Percentiles rank a stretch among this genome's conserved stretches.
Evolutionary conservation across 2,329 filamentous ascomycete genomes (phyloP).

Genomic region (Phoma herbarum): DNA sequence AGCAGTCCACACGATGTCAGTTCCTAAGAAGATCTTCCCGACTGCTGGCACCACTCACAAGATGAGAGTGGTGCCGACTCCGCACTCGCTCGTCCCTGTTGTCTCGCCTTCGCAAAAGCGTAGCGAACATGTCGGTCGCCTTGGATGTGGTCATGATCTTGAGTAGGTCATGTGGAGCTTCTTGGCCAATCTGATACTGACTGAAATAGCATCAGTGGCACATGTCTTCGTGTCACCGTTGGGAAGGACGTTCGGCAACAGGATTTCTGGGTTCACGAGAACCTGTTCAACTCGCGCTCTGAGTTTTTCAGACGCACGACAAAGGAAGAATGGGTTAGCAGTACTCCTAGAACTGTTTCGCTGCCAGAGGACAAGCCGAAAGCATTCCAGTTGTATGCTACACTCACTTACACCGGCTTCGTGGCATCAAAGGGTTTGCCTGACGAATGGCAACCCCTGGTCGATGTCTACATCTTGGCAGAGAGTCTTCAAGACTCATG

Average conservation of each 20-base stretch:
- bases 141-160: not conserved
- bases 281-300: not conserved
- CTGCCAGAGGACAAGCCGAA: not conserved
- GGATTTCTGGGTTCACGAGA: constrained; percentile 1
- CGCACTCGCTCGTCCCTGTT: not conserved
- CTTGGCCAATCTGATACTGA: not conserved
- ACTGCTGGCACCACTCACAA: too few relatives aligned
- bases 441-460: not conserved
- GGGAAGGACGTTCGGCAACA: not conserved
- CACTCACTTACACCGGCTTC: constrained; percentile 3
- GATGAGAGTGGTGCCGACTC: not conserved
- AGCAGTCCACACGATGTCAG: not conserved
- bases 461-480: constrained; percentile 6
- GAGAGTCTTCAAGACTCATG: constrained; percentile 1
- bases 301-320: constrained; percentile 1
- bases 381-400: constrained; percentile 2
- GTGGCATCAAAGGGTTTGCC: not conserved
- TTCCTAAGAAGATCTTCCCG: not conserved
- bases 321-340: not conserved
- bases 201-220: not conserved
- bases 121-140: not conserved
- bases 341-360: not conserved
- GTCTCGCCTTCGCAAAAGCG: not conserved
- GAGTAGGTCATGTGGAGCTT: not conserved
- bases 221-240: not conserved